Conservation (phyloP, 169 alveolate species). For the Ichthyophthirius multifiliis region DNA sequence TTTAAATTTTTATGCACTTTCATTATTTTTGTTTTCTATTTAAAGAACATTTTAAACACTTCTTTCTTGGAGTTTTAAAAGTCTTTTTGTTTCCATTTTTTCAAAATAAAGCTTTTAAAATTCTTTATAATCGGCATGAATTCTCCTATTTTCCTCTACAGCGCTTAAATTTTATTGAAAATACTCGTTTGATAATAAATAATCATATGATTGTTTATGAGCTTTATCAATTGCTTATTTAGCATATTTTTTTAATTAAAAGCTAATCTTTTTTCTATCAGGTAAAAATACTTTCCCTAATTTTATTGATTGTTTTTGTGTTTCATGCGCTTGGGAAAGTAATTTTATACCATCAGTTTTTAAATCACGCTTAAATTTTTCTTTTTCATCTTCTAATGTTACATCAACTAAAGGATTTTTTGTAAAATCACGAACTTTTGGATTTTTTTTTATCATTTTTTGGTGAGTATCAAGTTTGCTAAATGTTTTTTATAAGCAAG, state of each 20-base stretch:
- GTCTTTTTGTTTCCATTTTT: not conserved
- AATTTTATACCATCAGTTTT: not conserved
- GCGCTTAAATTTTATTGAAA: not conserved
- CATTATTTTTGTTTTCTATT: not conserved
- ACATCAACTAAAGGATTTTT: not conserved
- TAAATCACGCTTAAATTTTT: not conserved
- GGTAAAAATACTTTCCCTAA: not conserved
- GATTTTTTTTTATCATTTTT: not conserved
- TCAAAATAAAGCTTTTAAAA: constrained; percentile 5
- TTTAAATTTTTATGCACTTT: not conserved
- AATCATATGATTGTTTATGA: not conserved
- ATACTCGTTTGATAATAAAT: not conserved
- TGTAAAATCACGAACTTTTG: not conserved
- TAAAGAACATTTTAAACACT: not conserved
- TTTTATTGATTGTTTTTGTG: not conserved
- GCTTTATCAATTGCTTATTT: not conserved
- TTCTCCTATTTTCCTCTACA: not conserved
- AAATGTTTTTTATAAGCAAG: not conserved
- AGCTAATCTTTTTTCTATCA: not conserved
- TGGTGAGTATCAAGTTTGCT: not conserved
- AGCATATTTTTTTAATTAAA: not conserved
- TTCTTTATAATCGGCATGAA: not conserved
- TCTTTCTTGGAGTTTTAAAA: not conserved
- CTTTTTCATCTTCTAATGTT: not conserved
- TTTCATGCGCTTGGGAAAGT: not conserved